These are phyloP conservation scores for Coemansia sp. DNA, from an alignment of 192 early-diverging fungal genomes.

Conservation along the genomic window DNA sequence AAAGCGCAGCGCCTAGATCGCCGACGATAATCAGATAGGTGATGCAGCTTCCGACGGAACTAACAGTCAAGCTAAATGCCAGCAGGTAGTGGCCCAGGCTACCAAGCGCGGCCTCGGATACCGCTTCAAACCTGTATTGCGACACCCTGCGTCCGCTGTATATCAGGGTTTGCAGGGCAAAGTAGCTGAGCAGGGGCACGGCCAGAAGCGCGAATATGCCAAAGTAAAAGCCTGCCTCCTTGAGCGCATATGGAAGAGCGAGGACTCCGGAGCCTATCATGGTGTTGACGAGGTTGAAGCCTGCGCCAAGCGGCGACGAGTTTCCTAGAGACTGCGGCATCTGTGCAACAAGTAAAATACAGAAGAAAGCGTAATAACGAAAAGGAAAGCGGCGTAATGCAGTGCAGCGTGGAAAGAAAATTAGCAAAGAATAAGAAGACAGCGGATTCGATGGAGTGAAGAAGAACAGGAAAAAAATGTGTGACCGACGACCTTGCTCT, in stretches of 20 bases:
- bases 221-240: slow-evolving; percentile 59
- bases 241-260: slow-evolving; percentile 63
- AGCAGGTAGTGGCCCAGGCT: slow-evolving; percentile 53
- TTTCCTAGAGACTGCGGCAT: slow-evolving; percentile 12
- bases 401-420: not conserved
- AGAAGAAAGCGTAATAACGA: not conserved
- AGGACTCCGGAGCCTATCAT: slow-evolving; percentile 68
- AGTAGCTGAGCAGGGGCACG: slow-evolving; percentile 50
- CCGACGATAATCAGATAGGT: slow-evolving; percentile 60
- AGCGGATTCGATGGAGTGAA: too few relatives aligned
- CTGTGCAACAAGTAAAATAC: not conserved
- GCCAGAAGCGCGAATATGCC: slow-evolving; percentile 53
- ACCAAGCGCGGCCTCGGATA: slow-evolving; percentile 55
- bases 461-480: slow-evolving; percentile 10
- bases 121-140: slow-evolving; percentile 55
- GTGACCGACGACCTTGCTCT: too few relatives aligned
- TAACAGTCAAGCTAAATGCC: slow-evolving; percentile 58
- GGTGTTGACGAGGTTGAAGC: slow-evolving; percentile 67
- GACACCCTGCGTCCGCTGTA: slow-evolving; percentile 52
- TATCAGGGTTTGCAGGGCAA: slow-evolving; percentile 57
- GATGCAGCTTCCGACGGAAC: slow-evolving; percentile 59
- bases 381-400: not conserved
- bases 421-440: too few relatives aligned
- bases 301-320: slow-evolving; percentile 36
- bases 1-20: slow-evolving; percentile 33